Conservation (phyloP, 2,329 filamentous ascomycete species). For the Atkinsonella texensis region DNA sequence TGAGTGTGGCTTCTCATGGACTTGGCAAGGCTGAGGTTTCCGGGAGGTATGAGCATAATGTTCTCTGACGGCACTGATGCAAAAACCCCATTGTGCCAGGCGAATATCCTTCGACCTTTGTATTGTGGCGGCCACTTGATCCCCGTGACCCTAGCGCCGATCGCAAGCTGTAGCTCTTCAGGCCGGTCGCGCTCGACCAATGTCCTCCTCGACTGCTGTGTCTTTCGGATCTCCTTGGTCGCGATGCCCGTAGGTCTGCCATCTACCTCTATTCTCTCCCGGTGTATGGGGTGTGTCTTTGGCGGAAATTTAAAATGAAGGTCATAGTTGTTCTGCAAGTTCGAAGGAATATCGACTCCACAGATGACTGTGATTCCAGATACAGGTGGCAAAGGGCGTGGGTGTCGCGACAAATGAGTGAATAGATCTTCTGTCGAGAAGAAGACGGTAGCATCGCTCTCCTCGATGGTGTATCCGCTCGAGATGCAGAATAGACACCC, state of each 20-base stretch:
- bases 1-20: conserved; percentile 31
- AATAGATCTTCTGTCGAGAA: conserved; percentile 41
- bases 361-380: conserved; percentile 37
- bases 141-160: conserved; percentile 37
- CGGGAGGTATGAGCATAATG: conserved; percentile 35
- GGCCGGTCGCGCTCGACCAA: conserved; percentile 28
- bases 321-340: conserved; percentile 38
- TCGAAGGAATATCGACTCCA: conserved; percentile 24
- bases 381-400: conserved; percentile 38
- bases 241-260: conserved; percentile 33
- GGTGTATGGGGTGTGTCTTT: conserved; percentile 26
- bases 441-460: conserved; percentile 46
- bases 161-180: conserved; percentile 32
- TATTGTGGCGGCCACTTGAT: conserved; percentile 39
- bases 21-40: conserved; percentile 31
- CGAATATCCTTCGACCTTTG: conserved; percentile 42
- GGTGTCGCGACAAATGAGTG: conserved; percentile 39
- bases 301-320: conserved; percentile 34
- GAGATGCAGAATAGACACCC: conserved; percentile 43
- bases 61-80: conserved; percentile 38
- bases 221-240: conserved; percentile 32
- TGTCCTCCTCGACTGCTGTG: conserved; percentile 31
- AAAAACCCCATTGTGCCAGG: conserved; percentile 41
- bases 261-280: conserved; percentile 26
- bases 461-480: conserved; percentile 33